phyloP scores from a whole-genome alignment of 2,329 filamentous ascomycete species.

The Exophiala oligosperma region DNA sequence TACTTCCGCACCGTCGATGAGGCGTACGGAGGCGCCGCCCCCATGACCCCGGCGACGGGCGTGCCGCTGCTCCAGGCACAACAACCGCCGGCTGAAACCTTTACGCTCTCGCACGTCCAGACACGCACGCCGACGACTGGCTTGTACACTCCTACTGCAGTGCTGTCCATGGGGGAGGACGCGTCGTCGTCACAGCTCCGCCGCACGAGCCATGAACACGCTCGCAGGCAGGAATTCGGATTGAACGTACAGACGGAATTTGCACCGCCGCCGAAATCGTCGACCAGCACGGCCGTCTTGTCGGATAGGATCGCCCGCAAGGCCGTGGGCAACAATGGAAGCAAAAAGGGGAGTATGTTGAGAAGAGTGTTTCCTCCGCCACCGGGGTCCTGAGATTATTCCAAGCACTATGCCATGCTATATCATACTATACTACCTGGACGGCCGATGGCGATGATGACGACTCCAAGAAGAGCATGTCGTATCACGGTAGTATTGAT shows the following conservation, averaged over 20 bases:
- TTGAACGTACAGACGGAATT: slow-evolving; percentile 23
- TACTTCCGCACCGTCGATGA: slow-evolving; percentile 13
- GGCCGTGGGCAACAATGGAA: slow-evolving; percentile 8
- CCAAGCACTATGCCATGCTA: no score
- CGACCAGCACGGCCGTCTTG: background rate
- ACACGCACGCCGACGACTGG: background rate
- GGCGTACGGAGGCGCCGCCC: slow-evolving; percentile 3
- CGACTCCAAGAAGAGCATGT: no score
- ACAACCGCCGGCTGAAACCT: background rate
- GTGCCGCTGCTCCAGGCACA: slow-evolving; percentile 12
- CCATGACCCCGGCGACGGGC: slow-evolving; percentile 17
- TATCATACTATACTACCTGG: no score
- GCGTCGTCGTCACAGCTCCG: background rate
- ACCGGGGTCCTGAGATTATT: background rate
- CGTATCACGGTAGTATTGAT: no score
- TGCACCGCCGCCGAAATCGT: slow-evolving; percentile 10
- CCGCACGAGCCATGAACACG: slow-evolving; percentile 3
- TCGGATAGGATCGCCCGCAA: slow-evolving; percentile 1
- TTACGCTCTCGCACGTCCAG: background rate
- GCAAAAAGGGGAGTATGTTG: slow-evolving; percentile 16
- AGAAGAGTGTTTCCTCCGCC: slow-evolving; percentile 19
- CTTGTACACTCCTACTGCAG: background rate
- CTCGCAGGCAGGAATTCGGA: background rate
- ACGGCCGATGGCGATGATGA: no score
- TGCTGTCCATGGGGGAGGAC: background rate